Evolutionary conservation across 768 basidiomycete genomes (phyloP).

Genomic region (Lyophyllum semitale): DNA sequence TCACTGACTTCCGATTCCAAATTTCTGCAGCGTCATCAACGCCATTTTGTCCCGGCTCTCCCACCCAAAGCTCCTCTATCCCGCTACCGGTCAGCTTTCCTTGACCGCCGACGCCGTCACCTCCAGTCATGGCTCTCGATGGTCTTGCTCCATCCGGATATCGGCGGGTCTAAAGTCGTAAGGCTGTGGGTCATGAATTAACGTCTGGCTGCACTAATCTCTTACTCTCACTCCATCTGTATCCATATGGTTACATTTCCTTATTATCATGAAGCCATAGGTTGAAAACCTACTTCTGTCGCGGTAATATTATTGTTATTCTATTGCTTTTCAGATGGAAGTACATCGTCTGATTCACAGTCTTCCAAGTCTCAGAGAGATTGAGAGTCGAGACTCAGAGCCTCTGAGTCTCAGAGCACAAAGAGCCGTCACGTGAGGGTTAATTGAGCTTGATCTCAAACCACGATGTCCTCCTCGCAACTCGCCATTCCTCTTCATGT

Average conservation of each 20-base stretch:
- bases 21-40: slow-evolving; percentile 29
- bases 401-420: too few relatives aligned
- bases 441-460: not conserved
- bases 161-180: slow-evolving; percentile 63
- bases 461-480: slow-evolving; percentile 4
- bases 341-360: too few relatives aligned
- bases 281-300: too few relatives aligned
- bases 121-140: slow-evolving; percentile 69
- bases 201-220: too few relatives aligned
- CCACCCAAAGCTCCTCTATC: slow-evolving; percentile 73
- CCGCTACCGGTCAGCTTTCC: slow-evolving; percentile 66
- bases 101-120: slow-evolving; percentile 59
- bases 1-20: not conserved
- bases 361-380: too few relatives aligned
- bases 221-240: not conserved
- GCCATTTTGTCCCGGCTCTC: slow-evolving; percentile 53
- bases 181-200: slow-evolving; percentile 60
- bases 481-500: slow-evolving; percentile 65
- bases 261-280: not conserved
- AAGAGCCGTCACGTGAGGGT: too few relatives aligned
- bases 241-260: not conserved
- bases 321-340: not conserved
- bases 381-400: too few relatives aligned
- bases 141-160: slow-evolving; percentile 68
- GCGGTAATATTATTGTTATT: not conserved